phyloP scores from a whole-genome alignment of 257 asterid species.

The Penstemon newberryi region DNA sequence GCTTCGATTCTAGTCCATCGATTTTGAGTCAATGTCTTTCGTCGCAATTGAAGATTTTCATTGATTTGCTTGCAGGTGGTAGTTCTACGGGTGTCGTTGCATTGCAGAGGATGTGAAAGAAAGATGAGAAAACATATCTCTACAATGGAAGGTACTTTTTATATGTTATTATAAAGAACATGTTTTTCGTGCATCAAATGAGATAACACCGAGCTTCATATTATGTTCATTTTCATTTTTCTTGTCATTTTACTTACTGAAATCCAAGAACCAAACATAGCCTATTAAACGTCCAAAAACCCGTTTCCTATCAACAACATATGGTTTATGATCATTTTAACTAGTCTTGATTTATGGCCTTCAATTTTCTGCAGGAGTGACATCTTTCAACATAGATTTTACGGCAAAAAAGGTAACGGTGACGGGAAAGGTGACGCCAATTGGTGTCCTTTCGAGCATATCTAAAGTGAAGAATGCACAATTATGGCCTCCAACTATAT shows the following conservation, averaged over 20 bases:
- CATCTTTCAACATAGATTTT: slow-evolving; percentile 77
- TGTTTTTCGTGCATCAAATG: too few species aligned
- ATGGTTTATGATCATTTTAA: too few species aligned
- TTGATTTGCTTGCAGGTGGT: slow-evolving; percentile 53
- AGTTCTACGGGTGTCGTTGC: slow-evolving; percentile 78
- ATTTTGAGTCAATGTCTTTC: too few species aligned
- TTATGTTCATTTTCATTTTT: too few species aligned
- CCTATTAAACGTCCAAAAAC: too few species aligned
- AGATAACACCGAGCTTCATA: too few species aligned
- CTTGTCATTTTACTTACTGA: too few species aligned
- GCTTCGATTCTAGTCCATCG: background rate
- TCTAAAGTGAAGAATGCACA: slow-evolving; percentile 89
- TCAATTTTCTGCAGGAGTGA: slow-evolving; percentile 62
- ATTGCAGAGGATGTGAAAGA: slow-evolving; percentile 89
- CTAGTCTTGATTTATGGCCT: too few species aligned
- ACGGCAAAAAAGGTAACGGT: slow-evolving; percentile 77
- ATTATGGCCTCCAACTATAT: slow-evolving; percentile 55
- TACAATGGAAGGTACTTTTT: slow-evolving; percentile 67
- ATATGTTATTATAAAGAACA: background rate
- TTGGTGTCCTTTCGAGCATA: slow-evolving; percentile 70
- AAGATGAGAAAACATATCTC: slow-evolving; percentile 85
- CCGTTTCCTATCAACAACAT: too few species aligned
- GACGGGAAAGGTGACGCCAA: slow-evolving; percentile 64
- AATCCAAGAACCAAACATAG: too few species aligned
- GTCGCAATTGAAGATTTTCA: too few species aligned